phyloP scores from a whole-genome alignment of 257 asterid genomes.

The Capsicum rhomboideum region DNA sequence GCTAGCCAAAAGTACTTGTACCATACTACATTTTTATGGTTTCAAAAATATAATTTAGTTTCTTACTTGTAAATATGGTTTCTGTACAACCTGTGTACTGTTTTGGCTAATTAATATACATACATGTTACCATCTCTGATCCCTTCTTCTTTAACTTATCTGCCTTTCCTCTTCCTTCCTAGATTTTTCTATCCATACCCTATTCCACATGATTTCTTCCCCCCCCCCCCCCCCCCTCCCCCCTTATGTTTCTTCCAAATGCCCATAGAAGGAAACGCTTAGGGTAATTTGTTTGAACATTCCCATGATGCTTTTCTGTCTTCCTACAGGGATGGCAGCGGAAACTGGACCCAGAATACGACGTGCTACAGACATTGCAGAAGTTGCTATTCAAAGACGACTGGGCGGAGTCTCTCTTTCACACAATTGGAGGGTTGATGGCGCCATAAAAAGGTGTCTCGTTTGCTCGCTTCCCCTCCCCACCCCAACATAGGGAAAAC shows the following conservation, averaged over 20 bases:
- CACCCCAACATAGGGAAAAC: background rate
- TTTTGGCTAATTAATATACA: too few relatives aligned
- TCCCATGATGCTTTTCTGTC: background rate
- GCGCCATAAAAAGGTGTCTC: conserved; percentile 45
- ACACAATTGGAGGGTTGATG: conserved; percentile 74
- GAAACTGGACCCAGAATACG: conserved; percentile 78
- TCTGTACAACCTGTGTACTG: too few relatives aligned
- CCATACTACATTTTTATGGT: background rate
- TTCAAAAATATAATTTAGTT: background rate
- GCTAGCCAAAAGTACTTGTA: background rate
- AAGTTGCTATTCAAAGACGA: conserved; percentile 69
- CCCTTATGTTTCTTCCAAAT: background rate
- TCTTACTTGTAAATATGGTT: too few relatives aligned
- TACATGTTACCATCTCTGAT: too few relatives aligned
- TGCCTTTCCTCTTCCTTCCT: background rate
- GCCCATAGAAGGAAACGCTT: background rate
- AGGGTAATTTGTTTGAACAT: background rate
- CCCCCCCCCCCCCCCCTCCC: too few relatives aligned
- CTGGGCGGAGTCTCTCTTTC: conserved; percentile 60
- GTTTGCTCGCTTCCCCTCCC: background rate
- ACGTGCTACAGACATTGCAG: conserved; percentile 58
- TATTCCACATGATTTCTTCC: background rate
- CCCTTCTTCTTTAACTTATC: background rate
- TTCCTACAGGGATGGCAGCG: conserved; percentile 79
- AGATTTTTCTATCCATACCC: background rate